phyloP scores from a whole-genome alignment of 345 rosid species.

The Barbarea vulgaris region DNA sequence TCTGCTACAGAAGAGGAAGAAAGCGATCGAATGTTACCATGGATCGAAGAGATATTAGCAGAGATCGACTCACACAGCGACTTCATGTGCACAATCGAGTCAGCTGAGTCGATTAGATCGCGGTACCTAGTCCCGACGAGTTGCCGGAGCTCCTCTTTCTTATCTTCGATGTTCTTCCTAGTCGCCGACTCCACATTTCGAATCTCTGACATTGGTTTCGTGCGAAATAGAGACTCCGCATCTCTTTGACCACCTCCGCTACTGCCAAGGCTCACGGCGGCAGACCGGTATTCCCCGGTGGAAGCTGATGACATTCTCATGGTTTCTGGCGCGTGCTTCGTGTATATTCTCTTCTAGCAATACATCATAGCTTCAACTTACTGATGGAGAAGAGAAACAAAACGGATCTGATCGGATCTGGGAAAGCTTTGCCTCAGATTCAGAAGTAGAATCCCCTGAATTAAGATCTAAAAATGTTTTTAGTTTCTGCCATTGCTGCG shows the following conservation, averaged over 20 bases:
- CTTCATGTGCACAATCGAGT: slow-evolving; percentile 87
- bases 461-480: slow-evolving; percentile 31
- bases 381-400: slow-evolving; percentile 11
- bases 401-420: slow-evolving; percentile 41
- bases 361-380: slow-evolving; percentile 19
- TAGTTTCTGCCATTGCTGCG: slow-evolving; percentile 34
- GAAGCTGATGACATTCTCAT: slow-evolving; percentile 53
- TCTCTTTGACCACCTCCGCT: slow-evolving; percentile 65
- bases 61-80: slow-evolving; percentile 76
- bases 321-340: slow-evolving; percentile 16
- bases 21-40: slow-evolving; percentile 61
- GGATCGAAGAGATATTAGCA: slow-evolving; percentile 65
- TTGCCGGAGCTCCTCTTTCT: slow-evolving; percentile 94
- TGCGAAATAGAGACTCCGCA: slow-evolving; percentile 81
- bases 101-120: slow-evolving; percentile 95
- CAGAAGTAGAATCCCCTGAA: slow-evolving; percentile 23
- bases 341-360: slow-evolving; percentile 28
- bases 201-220: slow-evolving; percentile 77
- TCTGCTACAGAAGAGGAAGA: slow-evolving; percentile 55
- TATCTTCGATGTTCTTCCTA: slow-evolving; percentile 78
- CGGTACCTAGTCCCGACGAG: slow-evolving; percentile 89
- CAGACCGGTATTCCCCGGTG: slow-evolving; percentile 47
- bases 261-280: slow-evolving; percentile 33
- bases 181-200: slow-evolving; percentile 74
- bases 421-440: slow-evolving; percentile 34